Conservation (phyloP, 768 basidiomycete genomes). For the Amanita subjunquillea region DNA sequence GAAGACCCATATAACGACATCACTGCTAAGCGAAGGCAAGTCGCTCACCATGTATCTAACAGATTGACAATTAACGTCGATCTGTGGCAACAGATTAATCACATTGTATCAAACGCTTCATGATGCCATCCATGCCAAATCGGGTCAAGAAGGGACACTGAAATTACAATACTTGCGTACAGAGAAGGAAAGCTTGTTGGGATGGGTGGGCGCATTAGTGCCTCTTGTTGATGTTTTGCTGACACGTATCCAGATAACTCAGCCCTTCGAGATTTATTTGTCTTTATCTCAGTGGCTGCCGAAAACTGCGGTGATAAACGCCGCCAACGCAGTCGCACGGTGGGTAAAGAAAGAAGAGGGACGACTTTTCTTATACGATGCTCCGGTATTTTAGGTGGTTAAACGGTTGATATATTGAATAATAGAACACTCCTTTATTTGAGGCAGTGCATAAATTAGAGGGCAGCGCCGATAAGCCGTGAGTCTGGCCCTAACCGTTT, state of each 20-base stretch:
- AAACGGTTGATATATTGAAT: neutral
- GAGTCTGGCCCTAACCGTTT: neutral
- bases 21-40: slow-evolving; percentile 52
- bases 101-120: slow-evolving; percentile 84
- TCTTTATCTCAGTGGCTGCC: slow-evolving; percentile 74
- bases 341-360: slow-evolving; percentile 91
- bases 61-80: neutral
- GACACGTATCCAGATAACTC: slow-evolving; percentile 58
- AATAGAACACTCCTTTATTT: neutral
- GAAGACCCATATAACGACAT: slow-evolving; percentile 73
- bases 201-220: slow-evolving; percentile 61
- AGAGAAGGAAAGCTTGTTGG: slow-evolving; percentile 81
- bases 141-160: slow-evolving; percentile 68
- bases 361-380: slow-evolving; percentile 74
- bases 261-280: slow-evolving; percentile 88
- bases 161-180: slow-evolving; percentile 86
- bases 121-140: slow-evolving; percentile 85
- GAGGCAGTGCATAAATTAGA: neutral
- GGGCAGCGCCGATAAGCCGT: neutral
- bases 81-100: slow-evolving; percentile 43
- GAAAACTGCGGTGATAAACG: slow-evolving; percentile 78
- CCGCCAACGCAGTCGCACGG: slow-evolving; percentile 79
- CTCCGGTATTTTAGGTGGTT: slow-evolving; percentile 66
- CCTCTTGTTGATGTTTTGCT: neutral
- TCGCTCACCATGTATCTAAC: neutral